These are phyloP conservation scores for Microcera coccophila DNA, from an alignment of 2,329 filamentous ascomycete species.

Conservation along the genomic window DNA sequence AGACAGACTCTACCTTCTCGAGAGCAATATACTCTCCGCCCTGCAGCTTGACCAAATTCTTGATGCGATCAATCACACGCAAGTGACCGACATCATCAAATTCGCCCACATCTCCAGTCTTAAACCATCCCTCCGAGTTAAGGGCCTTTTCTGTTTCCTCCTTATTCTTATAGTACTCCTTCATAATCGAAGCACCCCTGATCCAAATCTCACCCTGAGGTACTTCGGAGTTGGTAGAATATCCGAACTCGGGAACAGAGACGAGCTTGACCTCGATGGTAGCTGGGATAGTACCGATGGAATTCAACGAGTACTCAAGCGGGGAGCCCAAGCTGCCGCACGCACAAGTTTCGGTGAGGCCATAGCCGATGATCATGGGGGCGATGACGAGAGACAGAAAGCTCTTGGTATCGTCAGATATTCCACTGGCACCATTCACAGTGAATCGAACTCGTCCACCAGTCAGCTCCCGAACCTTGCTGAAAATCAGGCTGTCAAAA, in stretches of 20 bases:
- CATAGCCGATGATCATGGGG: constrained; percentile 92
- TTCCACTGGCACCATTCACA: constrained; percentile 90
- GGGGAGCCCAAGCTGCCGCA: constrained; percentile 81
- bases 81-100: constrained; percentile 77
- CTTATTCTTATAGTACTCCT: constrained; percentile 78
- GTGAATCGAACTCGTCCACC: constrained; percentile 84
- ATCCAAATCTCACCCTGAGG: constrained; percentile 94
- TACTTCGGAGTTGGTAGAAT: constrained; percentile 67
- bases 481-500: constrained; percentile 85
- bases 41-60: constrained; percentile 95
- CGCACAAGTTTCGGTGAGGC: constrained; percentile 86
- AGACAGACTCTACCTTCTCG: constrained; percentile 91
- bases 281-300: constrained; percentile 74
- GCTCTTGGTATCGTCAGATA: constrained; percentile 79
- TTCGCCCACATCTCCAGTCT: constrained; percentile 92
- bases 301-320: constrained; percentile 72
- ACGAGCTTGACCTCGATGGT: constrained; percentile 88
- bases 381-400: constrained; percentile 91
- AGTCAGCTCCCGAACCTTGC: constrained; percentile 84
- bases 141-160: constrained; percentile 77
- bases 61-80: constrained; percentile 89
- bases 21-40: constrained; percentile 96
- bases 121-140: constrained; percentile 90
- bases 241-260: constrained; percentile 83
- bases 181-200: constrained; percentile 69